Percentiles rank a stretch among this genome's conserved stretches.
These are phyloP conservation scores for Cladophialophora bantiana DNA, from an alignment of 2,329 filamentous ascomycete species.

Conservation along the genomic window DNA sequence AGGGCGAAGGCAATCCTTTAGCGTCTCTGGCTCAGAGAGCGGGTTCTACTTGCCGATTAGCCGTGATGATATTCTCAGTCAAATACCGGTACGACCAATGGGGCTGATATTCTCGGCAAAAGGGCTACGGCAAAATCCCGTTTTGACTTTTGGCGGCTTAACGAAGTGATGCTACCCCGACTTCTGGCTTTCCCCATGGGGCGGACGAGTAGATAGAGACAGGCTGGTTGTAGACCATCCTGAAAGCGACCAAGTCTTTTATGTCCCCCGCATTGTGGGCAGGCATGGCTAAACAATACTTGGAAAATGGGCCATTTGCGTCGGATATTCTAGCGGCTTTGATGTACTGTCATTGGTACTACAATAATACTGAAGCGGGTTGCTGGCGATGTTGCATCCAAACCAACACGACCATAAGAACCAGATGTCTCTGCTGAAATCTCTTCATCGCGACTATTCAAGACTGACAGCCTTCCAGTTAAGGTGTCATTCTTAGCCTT, in stretches of 20 bases:
- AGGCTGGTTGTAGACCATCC: not conserved
- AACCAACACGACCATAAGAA: not conserved
- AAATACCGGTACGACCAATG: not conserved
- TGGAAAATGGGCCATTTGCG: not conserved
- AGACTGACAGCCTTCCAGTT: not conserved
- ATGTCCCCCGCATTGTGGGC: not conserved
- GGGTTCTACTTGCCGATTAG: not conserved
- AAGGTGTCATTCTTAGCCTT: not conserved
- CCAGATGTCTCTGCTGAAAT: not conserved
- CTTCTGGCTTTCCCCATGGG: conserved; percentile 1
- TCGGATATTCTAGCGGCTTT: conserved; percentile 2
- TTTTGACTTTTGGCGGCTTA: not conserved
- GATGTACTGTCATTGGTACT: not conserved
- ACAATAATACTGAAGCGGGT: not conserved
- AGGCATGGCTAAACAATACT: not conserved
- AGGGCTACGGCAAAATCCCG: not conserved
- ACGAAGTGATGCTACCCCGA: not conserved
- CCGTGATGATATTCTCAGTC: not conserved
- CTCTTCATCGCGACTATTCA: not conserved
- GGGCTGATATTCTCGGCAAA: not conserved
- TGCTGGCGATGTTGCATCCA: not conserved
- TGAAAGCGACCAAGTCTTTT: conserved; percentile 1
- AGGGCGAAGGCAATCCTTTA: not conserved
- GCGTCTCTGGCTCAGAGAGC: not conserved
- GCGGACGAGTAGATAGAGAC: not conserved